Evolutionary conservation across 257 asterid genomes (phyloP).

Genomic region (Datura wrightii): DNA sequence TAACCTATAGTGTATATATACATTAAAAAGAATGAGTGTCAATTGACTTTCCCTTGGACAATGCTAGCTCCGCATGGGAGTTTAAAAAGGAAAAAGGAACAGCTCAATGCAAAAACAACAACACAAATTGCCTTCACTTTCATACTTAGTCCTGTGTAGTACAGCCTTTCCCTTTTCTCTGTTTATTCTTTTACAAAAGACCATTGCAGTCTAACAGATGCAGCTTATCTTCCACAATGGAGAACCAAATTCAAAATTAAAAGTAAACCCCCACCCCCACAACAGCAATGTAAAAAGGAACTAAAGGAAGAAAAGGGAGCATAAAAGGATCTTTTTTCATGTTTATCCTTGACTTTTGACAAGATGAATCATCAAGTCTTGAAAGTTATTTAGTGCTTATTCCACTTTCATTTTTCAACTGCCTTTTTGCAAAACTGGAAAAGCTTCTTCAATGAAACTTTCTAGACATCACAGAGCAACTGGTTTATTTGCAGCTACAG

Average conservation of each 20-base stretch:
- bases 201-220: constrained; percentile 17
- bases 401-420: constrained; percentile 28
- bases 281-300: neutral
- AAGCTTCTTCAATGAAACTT: constrained; percentile 19
- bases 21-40: neutral
- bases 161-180: neutral
- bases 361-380: constrained; percentile 11
- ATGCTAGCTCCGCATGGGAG: neutral
- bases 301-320: neutral
- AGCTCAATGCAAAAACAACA: constrained; percentile 6
- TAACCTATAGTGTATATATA: neutral
- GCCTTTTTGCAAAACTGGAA: constrained; percentile 17
- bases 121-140: constrained; percentile 15
- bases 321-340: constrained; percentile 14
- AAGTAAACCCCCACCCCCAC: neutral
- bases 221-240: neutral
- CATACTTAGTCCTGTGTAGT: constrained; percentile 5
- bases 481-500: neutral
- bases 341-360: constrained; percentile 20
- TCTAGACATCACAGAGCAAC: neutral
- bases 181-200: neutral
- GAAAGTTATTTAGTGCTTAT: neutral
- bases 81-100: neutral
- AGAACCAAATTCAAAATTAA: neutral
- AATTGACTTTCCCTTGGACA: neutral